phyloP scores from a whole-genome alignment of 2,329 filamentous ascomycete genomes.

The Allantophomopsis cytisporea region DNA sequence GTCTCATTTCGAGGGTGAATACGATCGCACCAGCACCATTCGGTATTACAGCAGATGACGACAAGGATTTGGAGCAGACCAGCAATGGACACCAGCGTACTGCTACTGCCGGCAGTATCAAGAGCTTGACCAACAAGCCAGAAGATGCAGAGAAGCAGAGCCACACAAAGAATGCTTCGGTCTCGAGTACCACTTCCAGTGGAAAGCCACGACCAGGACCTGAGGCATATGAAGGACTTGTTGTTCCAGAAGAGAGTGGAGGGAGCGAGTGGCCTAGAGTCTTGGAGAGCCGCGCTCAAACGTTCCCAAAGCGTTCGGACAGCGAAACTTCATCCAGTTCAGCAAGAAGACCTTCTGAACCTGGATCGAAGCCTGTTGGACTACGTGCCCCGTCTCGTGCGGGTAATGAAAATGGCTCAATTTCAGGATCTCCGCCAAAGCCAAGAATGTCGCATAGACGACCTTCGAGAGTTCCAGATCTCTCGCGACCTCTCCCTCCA shows the following conservation, averaged over 20 bases:
- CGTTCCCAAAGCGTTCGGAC: neutral
- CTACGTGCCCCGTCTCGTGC: conserved; percentile 8
- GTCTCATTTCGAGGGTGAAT: conserved; percentile 48
- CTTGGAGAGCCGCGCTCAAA: conserved; percentile 7
- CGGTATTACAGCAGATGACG: conserved; percentile 28
- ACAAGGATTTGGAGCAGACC: conserved; percentile 9
- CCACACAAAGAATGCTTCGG: too few species aligned
- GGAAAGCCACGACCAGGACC: conserved; percentile 17
- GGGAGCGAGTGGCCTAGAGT: conserved; percentile 12
- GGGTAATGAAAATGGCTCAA: neutral
- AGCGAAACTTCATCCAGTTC: conserved; percentile 6
- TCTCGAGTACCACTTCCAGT: too few species aligned
- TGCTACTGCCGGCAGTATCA: conserved; percentile 8
- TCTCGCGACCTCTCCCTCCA: conserved; percentile 14
- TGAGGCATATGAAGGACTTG: conserved; percentile 45
- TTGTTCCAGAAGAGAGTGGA: conserved; percentile 24
- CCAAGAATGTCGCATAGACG: conserved; percentile 5
- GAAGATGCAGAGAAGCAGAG: too few species aligned
- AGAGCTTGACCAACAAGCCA: conserved; percentile 1
- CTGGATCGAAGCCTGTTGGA: neutral
- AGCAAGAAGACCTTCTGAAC: conserved; percentile 8
- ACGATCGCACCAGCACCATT: conserved; percentile 55
- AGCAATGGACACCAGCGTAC: conserved; percentile 15
- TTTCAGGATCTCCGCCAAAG: conserved; percentile 5
- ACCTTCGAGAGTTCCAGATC: conserved; percentile 14